Base-by-base conservation (phyloP, 108 stramenopile genomes). In the Discostella stelligeroides region DNA sequence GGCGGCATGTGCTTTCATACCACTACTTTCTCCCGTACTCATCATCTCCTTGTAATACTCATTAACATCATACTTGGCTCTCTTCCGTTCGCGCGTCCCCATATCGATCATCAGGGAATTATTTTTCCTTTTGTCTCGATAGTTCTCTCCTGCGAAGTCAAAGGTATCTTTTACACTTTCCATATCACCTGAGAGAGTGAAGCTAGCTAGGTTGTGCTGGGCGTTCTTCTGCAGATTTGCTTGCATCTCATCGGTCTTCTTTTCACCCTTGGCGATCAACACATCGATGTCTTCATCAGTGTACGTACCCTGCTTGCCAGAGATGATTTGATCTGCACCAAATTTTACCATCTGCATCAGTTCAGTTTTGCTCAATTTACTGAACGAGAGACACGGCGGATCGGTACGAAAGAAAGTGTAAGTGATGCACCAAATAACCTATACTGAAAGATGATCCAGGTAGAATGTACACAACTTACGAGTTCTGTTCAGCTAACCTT, bases 341-440 rank as follows among this genome's bases (percentile, higher is more conserved):
- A 98, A 98, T 51, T 85, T 86, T 24, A 99, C 98, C 97, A 99
- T 98, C 64, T 93, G 86, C 98, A 98, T 96, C 29, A 99, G 84
- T 56, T 99, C 98, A 27, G 88, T 88, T 82, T 98, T 96, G 73
- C 85, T 86, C 41, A 97, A 75, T 18, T 87, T 81, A 20, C 57
- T 58, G 57, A 34, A 34, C 5, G 34, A 34, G 6, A 34, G 34
- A 34, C 3, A 3, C 3, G 34, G 5, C 34, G 34, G 6, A 34
- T 34, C 34, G 34, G 34, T n/a, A n/a, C n/a, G n/a, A n/a, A n/a
- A n/a, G n/a, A n/a, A 2, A 17, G n/a, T 8, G 43, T 45, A 6
- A 34, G 34, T 34, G 34, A 34, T 6, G 6, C 6, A 34, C 3
- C 34, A 6, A 3, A 34, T 6, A 5, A 6, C 34, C 34, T 5